phyloP scores from a whole-genome alignment of 164 flowering plant species.

The Vitis riparia region DNA sequence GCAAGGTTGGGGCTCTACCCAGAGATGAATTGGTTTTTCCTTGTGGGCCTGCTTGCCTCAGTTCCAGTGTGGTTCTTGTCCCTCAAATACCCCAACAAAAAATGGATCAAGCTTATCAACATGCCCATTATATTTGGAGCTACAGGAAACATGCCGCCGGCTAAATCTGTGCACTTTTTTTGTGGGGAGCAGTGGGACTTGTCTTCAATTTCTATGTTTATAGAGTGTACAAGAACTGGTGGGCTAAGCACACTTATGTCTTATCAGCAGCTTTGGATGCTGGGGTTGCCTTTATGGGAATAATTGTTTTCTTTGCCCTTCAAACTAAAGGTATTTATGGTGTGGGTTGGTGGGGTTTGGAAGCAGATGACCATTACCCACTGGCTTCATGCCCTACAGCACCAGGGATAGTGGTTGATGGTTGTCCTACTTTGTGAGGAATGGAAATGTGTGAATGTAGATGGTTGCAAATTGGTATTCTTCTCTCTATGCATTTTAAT shows the following conservation, averaged over 20 bases:
- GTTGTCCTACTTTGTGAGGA: conserved; percentile 44
- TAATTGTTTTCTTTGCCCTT: conserved; percentile 43
- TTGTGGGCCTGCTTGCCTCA: conserved; percentile 43
- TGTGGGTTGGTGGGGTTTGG: conserved; percentile 68
- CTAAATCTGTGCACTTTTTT: conserved; percentile 47
- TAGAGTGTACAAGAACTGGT: conserved; percentile 58
- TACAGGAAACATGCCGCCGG: conserved; percentile 44
- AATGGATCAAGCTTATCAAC: conserved; percentile 59
- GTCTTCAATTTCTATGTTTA: conserved; percentile 56
- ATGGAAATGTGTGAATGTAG: too few relatives aligned
- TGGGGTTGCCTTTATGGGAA: conserved; percentile 67
- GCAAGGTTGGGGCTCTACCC: conserved; percentile 37
- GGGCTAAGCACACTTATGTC: conserved; percentile 73
- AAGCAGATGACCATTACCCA: conserved; percentile 48
- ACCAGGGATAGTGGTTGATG: conserved; percentile 52
- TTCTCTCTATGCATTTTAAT: too few relatives aligned
- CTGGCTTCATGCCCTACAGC: conserved; percentile 69
- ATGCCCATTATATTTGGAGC: conserved; percentile 59
- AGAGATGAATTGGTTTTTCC: conserved; percentile 52
- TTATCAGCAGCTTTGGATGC: conserved; percentile 72
- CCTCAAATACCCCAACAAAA: conserved; percentile 38
- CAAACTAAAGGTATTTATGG: conserved; percentile 35
- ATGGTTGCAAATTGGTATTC: too few relatives aligned
- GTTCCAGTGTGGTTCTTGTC: conserved; percentile 41
- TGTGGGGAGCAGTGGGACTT: conserved; percentile 54